Evolutionary conservation across 2,329 filamentous ascomycete genomes (phyloP), one percentile per base, ranked within the genome.

Genomic region (Periglandula ipomoeae): DNA sequence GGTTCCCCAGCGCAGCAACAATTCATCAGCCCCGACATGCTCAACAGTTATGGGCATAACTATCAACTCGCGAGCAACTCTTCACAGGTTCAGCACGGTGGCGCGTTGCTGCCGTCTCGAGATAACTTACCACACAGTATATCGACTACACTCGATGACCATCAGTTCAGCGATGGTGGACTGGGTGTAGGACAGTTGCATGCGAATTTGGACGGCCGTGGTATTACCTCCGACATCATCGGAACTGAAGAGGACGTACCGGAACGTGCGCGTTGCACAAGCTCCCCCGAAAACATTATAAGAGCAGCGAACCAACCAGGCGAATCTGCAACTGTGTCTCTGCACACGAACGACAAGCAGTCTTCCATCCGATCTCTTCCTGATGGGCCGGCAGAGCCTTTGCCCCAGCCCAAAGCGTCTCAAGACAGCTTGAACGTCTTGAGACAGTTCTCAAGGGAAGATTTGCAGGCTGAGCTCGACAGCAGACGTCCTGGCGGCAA

Each of bases 401-500:
- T 13, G 17, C 13, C 22, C 10, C 24, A 39, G 35, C 19, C 11
- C 17, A 13, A 24, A 26, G 7, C 11, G 15, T 6, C 23, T 8
- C 23, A 26, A 30, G 24, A 41, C 5, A 35, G 45, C 11, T 6
- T 41, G n/a, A 24, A n/a, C 20, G 15, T 40, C 15, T n/a, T 49
- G 19, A 30, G n/a, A 13, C 17, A 46, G 8, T 5, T 41, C 15
- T 43, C 42, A 20, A 23, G 13, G 4, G 42, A 49, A 35, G 27
- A n/a, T 19, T 34, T 46, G 11, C 42, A 46, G 37, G 43, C 47
- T 20, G 37, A 20, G 35, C 34, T 49, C 40, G 34, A 45, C n/a
- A 27, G 26, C 4, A 27, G 34, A 22, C 9, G 8, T 13, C 19
- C 9, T 15, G 34, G 24, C 15, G 17, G 23, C 8, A 24, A 32